Evolutionary conservation across 208 protist species (phyloP).

Genomic region (Trypanosoma boissoni): DNA sequence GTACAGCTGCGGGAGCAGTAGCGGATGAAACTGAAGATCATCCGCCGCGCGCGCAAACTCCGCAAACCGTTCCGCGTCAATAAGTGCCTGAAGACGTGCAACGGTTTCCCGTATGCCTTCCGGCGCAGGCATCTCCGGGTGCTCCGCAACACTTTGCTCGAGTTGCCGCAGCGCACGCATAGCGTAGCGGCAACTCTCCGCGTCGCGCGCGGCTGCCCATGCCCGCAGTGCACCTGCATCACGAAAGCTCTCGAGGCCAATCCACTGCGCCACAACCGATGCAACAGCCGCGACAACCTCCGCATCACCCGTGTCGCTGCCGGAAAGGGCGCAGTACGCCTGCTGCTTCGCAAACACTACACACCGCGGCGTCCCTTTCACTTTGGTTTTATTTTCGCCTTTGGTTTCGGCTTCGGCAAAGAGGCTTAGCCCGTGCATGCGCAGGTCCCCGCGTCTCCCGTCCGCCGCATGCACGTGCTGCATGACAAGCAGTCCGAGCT

Average conservation of each 20-base stretch:
- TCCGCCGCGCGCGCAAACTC: conserved; percentile 56
- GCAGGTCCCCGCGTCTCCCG: conserved; percentile 39
- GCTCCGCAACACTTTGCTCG: conserved; percentile 31
- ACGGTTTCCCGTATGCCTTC: conserved; percentile 30
- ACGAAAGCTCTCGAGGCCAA: conserved; percentile 45
- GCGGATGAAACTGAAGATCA: conserved; percentile 72
- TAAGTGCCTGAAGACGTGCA: conserved; percentile 28
- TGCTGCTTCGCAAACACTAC: conserved; percentile 33
- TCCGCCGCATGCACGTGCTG: conserved; percentile 49
- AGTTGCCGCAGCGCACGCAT: conserved; percentile 46
- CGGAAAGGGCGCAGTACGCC: conserved; percentile 49
- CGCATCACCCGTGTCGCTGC: conserved; percentile 16
- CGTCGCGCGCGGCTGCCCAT: conserved; percentile 37
- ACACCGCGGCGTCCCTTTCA: conserved; percentile 25
- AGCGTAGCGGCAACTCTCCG: conserved; percentile 49
- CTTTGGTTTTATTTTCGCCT: too few species aligned
- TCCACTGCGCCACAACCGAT: conserved; percentile 40
- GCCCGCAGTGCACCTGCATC: conserved; percentile 23
- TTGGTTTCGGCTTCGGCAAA: too few species aligned
- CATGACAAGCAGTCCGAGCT: conserved; percentile 57
- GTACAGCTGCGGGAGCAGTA: conserved; percentile 71
- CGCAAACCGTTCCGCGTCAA: conserved; percentile 27
- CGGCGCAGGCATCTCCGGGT: conserved; percentile 52
- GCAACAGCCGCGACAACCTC: conserved; percentile 45
- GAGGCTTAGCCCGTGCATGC: conserved; percentile 54